Base-by-base conservation (phyloP, 352 stramenopile genomes). In the Globisporangium nunn region DNA sequence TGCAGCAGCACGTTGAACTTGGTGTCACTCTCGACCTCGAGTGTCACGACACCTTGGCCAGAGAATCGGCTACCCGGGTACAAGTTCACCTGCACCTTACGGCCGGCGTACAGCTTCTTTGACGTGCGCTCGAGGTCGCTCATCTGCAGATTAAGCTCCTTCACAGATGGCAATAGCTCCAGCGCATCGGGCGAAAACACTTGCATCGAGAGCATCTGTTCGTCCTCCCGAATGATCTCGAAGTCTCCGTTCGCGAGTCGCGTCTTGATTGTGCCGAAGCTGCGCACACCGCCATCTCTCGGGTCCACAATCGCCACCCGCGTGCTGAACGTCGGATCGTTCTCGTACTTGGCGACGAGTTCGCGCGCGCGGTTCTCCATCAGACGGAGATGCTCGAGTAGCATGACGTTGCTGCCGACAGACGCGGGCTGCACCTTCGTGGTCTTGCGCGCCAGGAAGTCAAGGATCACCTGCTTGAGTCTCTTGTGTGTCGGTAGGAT, bases 11-110 rank as follows among this genome's bases (percentile, higher is more conserved):
- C 70, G 46, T 88, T 63, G 62, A 77, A 91, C 53, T 63, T 63
- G 17, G 65, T 54, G 56, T 71, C 33, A 47, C 62, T 41, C 8
- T 74, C 67, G 8, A 68, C 49, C 50, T 81, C 81, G 29, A 85
- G 39, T 10, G 78, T 88, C 56, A 91, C 81, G 1, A 87, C 60
- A 0, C 78, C 81, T 15, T 61, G 69, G 5, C 78, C 78, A 0
- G 68, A 85, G 57, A 91, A 89, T 5, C 74, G 74, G n/a, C 68
- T 88, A 6, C 78, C 79, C 0, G 77, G 77, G 58, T 91, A 88
- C 51, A 91, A 40, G 47, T 78, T 86, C 51, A 89, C 77, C 46
- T 89, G 71, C 29, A 91, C 77, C 47, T 84, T 87, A 39, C 80
- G 72, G 3, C 81, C 81, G 4, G 72, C 79, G 61, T 85, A 91